Evolutionary conservation across 2,329 filamentous ascomycete genomes (phyloP), one percentile per base, ranked within the genome.

Genomic region (Fusarium falciforme): DNA sequence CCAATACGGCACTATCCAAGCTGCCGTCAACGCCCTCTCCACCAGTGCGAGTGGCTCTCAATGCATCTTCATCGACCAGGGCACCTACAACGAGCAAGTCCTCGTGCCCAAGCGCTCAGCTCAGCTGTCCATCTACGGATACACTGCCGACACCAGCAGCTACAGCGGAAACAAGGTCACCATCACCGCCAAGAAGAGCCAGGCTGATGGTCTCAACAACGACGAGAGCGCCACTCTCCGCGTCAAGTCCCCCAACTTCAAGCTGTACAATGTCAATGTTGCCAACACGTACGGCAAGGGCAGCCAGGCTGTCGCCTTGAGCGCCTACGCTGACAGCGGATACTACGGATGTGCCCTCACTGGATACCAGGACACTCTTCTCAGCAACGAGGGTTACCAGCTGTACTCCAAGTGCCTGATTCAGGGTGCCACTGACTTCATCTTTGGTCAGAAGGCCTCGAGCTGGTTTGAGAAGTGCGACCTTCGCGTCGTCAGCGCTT

Each of bases 51-150:
- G 86, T 2, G 73, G 81, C 2, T 83, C 84, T 1, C 89, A 91
- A 67, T 89, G 87, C 77, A 90, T 93, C 81, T 93, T 92, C 82
- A 88, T 93, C 80, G 90, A 88, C 38, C 92, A 92, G 81, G 55
- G 90, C 3, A 90, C 87, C 20, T 92, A 91, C 83, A 71, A 63
- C 10, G 75, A 77, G 25, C 76, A 77, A 40, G 89, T 92, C 36
- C 87, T 87, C 67, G 84, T 91, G 22, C 79, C 85, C 7, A 78
- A 80, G 1, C 85, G 88, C 62, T 83, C 82, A 5, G 88, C 87
- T 3, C 82, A 91, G 40, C 87, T 87, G 29, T 85, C 91, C 68
- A 89, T 90, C 76, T 79, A 80, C 27, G 91, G 91, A 20, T 88
- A 88, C 76, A 92, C 91, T 2, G 78, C 81, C 70, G 87, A 87